These are phyloP conservation scores for Pseudognaphalium luteoalbum DNA, from an alignment of 129 eudicot genomes.

Conservation along the genomic window DNA sequence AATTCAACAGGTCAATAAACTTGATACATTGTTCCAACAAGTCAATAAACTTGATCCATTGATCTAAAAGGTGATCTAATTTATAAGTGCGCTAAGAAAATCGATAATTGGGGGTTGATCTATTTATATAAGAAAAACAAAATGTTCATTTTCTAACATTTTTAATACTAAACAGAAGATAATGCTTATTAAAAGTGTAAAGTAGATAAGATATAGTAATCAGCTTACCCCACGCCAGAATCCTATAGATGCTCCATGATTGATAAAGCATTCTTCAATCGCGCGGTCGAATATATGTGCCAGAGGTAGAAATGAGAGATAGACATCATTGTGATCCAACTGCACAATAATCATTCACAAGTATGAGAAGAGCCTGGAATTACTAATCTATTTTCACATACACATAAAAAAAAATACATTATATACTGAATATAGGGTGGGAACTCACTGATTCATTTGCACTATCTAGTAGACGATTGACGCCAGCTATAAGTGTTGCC, in stretches of 20 bases:
- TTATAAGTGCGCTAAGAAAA: background rate
- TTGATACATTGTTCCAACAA: too few relatives aligned
- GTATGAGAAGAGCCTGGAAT: background rate
- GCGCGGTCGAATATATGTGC: slow-evolving; percentile 96
- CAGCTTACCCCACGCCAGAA: slow-evolving; percentile 99
- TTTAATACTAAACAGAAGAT: background rate
- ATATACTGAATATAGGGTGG: background rate
- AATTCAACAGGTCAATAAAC: background rate
- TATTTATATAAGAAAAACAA: too few relatives aligned
- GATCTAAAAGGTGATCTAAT: background rate
- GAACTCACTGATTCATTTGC: slow-evolving; percentile 65
- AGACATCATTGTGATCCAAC: slow-evolving; percentile 65
- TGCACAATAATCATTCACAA: slow-evolving; percentile 29
- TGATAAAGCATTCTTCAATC: slow-evolving; percentile 83
- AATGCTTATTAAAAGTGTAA: background rate
- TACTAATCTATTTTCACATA: background rate
- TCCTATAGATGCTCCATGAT: slow-evolving; percentile 88
- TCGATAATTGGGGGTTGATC: background rate
- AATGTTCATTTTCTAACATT: background rate
- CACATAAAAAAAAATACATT: background rate
- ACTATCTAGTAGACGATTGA: slow-evolving; percentile 57
- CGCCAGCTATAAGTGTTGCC: slow-evolving; percentile 81
- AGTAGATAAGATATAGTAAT: background rate
- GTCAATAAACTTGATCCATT: too few relatives aligned
- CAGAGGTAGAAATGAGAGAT: slow-evolving; percentile 90